Conservation (phyloP, 2,329 filamentous ascomycete genomes). For the Mycosphaerella sp. region DNA sequence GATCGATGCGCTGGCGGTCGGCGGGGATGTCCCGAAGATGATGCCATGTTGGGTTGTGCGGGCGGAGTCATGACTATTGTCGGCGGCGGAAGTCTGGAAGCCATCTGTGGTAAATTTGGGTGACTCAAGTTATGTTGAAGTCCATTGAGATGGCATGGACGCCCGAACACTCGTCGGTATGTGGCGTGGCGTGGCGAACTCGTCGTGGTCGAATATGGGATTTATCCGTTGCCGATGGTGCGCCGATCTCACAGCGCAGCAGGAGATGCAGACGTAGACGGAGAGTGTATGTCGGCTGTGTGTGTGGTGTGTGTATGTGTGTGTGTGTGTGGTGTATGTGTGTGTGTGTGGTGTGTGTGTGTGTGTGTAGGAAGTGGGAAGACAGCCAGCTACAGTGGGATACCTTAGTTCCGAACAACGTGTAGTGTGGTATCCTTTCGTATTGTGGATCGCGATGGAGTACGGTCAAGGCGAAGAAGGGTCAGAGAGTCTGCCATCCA, state of each 20-base stretch:
- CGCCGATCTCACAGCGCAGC: neutral
- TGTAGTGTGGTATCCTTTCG: neutral
- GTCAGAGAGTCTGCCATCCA: neutral
- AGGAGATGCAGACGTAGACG: neutral
- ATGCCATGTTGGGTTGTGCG: constrained; percentile 5
- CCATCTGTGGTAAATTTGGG: constrained; percentile 10
- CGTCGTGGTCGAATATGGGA: neutral
- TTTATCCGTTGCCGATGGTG: neutral
- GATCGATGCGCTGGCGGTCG: constrained; percentile 42
- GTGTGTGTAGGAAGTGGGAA: neutral
- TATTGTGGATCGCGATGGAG: constrained; percentile 1
- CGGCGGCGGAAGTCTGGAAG: constrained; percentile 12
- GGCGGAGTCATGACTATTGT: constrained; percentile 23
- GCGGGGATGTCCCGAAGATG: constrained; percentile 25
- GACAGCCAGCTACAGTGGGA: neutral
- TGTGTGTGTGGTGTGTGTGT: neutral
- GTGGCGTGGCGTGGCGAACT: neutral
- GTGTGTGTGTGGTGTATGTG: neutral
- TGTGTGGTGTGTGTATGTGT: neutral
- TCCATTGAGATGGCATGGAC: constrained; percentile 4
- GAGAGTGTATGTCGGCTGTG: neutral
- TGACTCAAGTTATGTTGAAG: constrained; percentile 5
- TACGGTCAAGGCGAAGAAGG: neutral
- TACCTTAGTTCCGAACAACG: neutral
- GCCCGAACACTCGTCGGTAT: neutral